phyloP scores from a whole-genome alignment of 73 alveolate genomes.

The Blepharisma stoltei region DNA sequence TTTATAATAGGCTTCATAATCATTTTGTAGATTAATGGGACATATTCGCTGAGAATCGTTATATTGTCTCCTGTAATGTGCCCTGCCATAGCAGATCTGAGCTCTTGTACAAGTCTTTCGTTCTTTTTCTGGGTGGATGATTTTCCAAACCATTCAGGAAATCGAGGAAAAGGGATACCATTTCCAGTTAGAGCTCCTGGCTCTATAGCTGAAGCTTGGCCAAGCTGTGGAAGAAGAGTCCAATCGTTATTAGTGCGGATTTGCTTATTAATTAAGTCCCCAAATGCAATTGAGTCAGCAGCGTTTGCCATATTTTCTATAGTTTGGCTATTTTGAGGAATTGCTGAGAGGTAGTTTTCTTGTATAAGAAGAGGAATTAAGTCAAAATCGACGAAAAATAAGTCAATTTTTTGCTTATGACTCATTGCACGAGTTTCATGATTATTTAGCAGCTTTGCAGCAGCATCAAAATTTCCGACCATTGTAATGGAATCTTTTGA shows the following conservation, averaged over 20 bases:
- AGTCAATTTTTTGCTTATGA: constrained; percentile 71
- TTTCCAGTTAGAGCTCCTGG: constrained; percentile 59
- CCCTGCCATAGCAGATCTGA: constrained; percentile 42
- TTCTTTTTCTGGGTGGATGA: constrained; percentile 73
- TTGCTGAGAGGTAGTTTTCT: constrained; percentile 74
- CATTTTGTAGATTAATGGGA: constrained; percentile 37
- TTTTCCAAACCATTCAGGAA: constrained; percentile 93
- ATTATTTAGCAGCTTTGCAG: constrained; percentile 60
- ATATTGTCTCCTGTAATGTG: constrained; percentile 44
- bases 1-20: constrained; percentile 45
- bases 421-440: constrained; percentile 52
- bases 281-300: constrained; percentile 84
- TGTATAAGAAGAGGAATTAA: constrained; percentile 83
- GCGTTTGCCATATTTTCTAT: constrained; percentile 67
- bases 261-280: constrained; percentile 73
- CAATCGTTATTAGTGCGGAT: constrained; percentile 77
- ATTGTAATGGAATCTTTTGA: constrained; percentile 68
- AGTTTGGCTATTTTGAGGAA: constrained; percentile 38
- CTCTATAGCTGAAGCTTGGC: constrained; percentile 70
- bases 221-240: constrained; percentile 87
- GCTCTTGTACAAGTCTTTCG: constrained; percentile 59
- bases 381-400: constrained; percentile 87
- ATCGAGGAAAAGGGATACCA: constrained; percentile 65
- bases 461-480: constrained; percentile 75
- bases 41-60: constrained; percentile 53